Evolutionary conservation across 164 flowering plant genomes (phyloP), one percentile per base, ranked within the genome.

Genomic region (Platanus orientalis): DNA sequence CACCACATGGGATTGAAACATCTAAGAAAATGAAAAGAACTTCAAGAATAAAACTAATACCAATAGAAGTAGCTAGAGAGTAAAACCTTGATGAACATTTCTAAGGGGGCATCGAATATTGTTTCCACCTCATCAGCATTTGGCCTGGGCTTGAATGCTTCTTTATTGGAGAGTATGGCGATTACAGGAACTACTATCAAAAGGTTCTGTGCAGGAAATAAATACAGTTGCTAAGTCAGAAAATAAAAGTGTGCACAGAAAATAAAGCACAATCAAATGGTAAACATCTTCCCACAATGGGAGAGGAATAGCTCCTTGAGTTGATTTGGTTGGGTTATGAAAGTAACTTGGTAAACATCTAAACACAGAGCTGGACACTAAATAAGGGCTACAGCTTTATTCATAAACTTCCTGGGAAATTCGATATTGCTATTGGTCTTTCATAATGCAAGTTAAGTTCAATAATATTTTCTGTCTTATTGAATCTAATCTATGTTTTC

Each of bases 41-140:
- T n/a, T 32, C 9, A 14, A 36, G 13, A 23, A n/a, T n/a, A 23
- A 45, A 60, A 61, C 39, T 14, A 54, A 54, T 36, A 11, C 40
- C 36, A 66, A 9, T 13, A 10, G 17, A 50, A 21, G 27, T 49
- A 49, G 9, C 2, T 25, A 24, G 44, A 63, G 59, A 53, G 63
- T 12, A 17, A 14, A 63, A 93, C 97, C 98, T 88, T 86, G 63
- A 93, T 76, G 72, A 90, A 93, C 97, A 93, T 93, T 76, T 93
- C 97, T 66, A 93, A 73, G 21, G 98, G 97, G 63, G 84, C 96
- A 67, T 93, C 91, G 60, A 93, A 93, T 57, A 90, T 74, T 27
- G 73, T 78, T 61, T 90, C 96, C 34, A 90, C 98, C 73, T 90
- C 98, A 9, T 73, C 83, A 63, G 84, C 71, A 71, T 86, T 90